These are phyloP conservation scores for Oxyria digyna DNA, from an alignment of 148 eudicot genomes.

Conservation along the genomic window DNA sequence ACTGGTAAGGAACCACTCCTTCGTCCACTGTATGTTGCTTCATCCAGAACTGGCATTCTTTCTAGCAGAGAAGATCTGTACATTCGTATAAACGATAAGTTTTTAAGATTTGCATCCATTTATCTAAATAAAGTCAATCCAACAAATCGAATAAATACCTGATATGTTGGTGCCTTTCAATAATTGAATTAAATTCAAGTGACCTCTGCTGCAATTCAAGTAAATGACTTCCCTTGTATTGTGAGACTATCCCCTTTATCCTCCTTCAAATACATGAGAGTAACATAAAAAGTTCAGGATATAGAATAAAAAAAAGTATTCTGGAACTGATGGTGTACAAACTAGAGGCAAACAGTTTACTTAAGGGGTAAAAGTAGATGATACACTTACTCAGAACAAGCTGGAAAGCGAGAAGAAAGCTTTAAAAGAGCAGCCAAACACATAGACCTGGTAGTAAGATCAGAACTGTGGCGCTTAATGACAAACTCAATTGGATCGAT, in stretches of 20 bases:
- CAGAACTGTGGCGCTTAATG: constrained; percentile 52
- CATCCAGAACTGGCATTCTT: constrained; percentile 97
- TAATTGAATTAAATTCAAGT: constrained; percentile 70
- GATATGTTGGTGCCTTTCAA: constrained; percentile 77
- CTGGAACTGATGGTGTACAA: neutral
- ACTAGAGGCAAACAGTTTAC: constrained; percentile 11
- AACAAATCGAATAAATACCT: constrained; percentile 19
- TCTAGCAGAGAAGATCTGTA: constrained; percentile 75
- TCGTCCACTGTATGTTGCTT: constrained; percentile 75
- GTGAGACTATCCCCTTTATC: constrained; percentile 56
- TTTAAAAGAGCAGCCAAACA: constrained; percentile 82
- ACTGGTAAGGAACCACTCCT: constrained; percentile 66
- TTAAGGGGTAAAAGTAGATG: neutral
- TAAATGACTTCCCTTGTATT: constrained; percentile 68
- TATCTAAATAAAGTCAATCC: neutral
- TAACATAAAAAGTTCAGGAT: neutral
- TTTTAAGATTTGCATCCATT: neutral
- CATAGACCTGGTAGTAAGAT: constrained; percentile 80
- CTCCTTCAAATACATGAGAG: constrained; percentile 24
- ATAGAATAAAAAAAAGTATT: neutral
- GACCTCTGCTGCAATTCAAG: constrained; percentile 98
- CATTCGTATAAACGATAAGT: constrained; percentile 8
- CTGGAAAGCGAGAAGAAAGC: constrained; percentile 89
- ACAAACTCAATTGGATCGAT: constrained; percentile 73
- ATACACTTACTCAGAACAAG: constrained; percentile 69